A percentile compares a stretch with the other conserved stretches of the same genome.
Conservation (phyloP, 352 stramenopile species). For the Phytopythium cucurbitacearum region DNA sequence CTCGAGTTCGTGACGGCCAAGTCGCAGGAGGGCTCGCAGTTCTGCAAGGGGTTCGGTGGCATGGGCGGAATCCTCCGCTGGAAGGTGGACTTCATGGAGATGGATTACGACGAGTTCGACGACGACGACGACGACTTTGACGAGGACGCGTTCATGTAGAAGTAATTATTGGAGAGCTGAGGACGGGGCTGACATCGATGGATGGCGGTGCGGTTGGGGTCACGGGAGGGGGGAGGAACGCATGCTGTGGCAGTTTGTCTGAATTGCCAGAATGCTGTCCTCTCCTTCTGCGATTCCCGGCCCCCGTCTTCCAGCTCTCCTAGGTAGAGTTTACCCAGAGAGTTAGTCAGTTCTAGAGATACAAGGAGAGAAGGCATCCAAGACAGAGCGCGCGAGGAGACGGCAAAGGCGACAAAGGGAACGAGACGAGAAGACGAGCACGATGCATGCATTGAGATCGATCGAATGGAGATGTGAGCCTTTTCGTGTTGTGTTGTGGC, state of each 20-base stretch:
- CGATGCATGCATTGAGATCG: no score
- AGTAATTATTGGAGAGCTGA: constrained; percentile 51
- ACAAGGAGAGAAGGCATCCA: no score
- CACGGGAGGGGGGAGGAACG: not conserved
- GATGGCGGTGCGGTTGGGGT: not conserved
- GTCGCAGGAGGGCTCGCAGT: constrained; percentile 98
- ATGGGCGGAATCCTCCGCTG: constrained; percentile 98
- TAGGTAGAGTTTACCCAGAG: constrained; percentile 5
- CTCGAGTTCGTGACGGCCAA: constrained; percentile 99
- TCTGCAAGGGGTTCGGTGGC: constrained; percentile 99
- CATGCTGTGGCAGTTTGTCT: not conserved
- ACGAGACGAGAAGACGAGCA: no score
- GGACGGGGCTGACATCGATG: not conserved
- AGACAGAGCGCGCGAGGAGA: no score
- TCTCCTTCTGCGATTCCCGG: not conserved
- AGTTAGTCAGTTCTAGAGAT: constrained; percentile 7
- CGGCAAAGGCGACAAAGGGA: no score
- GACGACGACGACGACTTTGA: constrained; percentile 89
- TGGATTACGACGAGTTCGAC: constrained; percentile 94
- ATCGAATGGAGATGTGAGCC: no score
- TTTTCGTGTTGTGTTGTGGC: no score
- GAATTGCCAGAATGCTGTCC: not conserved
- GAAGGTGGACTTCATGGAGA: constrained; percentile 98
- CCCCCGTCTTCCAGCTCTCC: constrained; percentile 5
- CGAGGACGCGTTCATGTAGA: constrained; percentile 83